These are phyloP conservation scores for Meira miltonrushii DNA, from an alignment of 1,284 basidiomycete genomes.

Conservation along the genomic window DNA sequence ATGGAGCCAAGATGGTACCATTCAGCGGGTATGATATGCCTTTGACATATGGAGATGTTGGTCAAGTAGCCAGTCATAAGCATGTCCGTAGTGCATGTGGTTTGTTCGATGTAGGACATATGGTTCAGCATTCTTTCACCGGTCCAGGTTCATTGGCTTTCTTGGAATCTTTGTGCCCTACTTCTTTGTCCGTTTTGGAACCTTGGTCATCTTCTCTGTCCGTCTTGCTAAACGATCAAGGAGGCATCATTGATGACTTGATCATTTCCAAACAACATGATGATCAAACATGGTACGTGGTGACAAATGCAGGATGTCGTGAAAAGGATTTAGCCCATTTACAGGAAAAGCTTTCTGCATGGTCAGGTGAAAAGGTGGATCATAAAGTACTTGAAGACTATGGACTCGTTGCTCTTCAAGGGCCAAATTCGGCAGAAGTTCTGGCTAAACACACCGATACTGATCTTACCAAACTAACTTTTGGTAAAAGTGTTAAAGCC, in stretches of 20 bases:
- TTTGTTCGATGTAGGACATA: slow-evolving; percentile 96
- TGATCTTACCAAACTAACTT: slow-evolving; percentile 59
- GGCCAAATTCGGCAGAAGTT: slow-evolving; percentile 72
- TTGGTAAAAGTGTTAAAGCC: slow-evolving; percentile 43
- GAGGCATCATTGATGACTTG: slow-evolving; percentile 92
- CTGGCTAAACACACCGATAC: slow-evolving; percentile 64
- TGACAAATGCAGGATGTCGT: slow-evolving; percentile 88
- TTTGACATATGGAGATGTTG: slow-evolving; percentile 67
- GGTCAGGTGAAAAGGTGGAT: slow-evolving; percentile 63
- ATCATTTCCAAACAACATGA: slow-evolving; percentile 55
- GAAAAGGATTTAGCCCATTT: slow-evolving; percentile 79
- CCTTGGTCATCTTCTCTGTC: slow-evolving; percentile 68
- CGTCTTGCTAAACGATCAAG: slow-evolving; percentile 77
- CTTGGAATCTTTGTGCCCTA: slow-evolving; percentile 67
- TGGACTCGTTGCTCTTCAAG: slow-evolving; percentile 83
- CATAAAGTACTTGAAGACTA: slow-evolving; percentile 76
- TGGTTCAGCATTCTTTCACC: slow-evolving; percentile 61
- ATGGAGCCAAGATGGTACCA: slow-evolving; percentile 90
- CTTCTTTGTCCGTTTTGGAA: slow-evolving; percentile 64
- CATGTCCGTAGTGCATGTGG: slow-evolving; percentile 79
- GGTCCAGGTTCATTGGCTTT: slow-evolving; percentile 60
- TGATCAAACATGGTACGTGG: slow-evolving; percentile 77
- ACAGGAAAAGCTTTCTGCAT: slow-evolving; percentile 59
- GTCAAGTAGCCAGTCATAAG: slow-evolving; percentile 69
- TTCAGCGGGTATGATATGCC: slow-evolving; percentile 97